Evolutionary conservation across 257 asterid species (phyloP).

Genomic region (Craterostigma plantagineum): DNA sequence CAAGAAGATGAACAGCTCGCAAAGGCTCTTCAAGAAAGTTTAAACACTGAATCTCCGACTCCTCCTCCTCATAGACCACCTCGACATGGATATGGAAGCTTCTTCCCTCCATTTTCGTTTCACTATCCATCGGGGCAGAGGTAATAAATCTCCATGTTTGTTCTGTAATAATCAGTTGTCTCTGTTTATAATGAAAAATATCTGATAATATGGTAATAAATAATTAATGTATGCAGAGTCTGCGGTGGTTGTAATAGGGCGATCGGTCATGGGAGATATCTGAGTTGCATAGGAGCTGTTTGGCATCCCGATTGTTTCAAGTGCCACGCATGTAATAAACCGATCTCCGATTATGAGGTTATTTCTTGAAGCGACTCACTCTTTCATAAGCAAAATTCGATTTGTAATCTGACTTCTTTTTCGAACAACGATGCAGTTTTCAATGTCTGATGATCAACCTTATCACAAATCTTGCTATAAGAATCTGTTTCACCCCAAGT

Average conservation of each 20-base stretch:
- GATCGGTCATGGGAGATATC: slow-evolving; percentile 80
- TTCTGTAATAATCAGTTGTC: neutral
- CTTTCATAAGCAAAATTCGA: too few relatives aligned
- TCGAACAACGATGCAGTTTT: slow-evolving; percentile 43
- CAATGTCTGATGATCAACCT: slow-evolving; percentile 66
- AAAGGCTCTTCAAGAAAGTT: slow-evolving; percentile 83
- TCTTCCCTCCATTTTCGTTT: slow-evolving; percentile 33
- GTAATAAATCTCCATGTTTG: slow-evolving; percentile 20
- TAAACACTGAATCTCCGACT: slow-evolving; percentile 52
- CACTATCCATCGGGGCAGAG: slow-evolving; percentile 43
- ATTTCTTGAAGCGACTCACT: slow-evolving; percentile 4
- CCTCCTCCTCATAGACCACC: slow-evolving; percentile 22
- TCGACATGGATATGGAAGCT: slow-evolving; percentile 45
- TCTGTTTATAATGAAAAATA: neutral
- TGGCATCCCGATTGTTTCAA: slow-evolving; percentile 99
- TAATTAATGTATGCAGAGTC: slow-evolving; percentile 23
- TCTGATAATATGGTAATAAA: slow-evolving; percentile 2
- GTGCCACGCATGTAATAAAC: slow-evolving; percentile 60
- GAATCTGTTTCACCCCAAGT: slow-evolving; percentile 85
- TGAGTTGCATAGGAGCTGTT: slow-evolving; percentile 84
- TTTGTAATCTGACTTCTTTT: too few relatives aligned
- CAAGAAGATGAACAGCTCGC: slow-evolving; percentile 92
- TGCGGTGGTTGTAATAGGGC: slow-evolving; percentile 91
- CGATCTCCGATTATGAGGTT: slow-evolving; percentile 95
- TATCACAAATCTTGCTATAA: slow-evolving; percentile 90